Evolutionary conservation across 441 rosid species (phyloP), one percentile per base, ranked within the genome.

Genomic region (Populus hybrid): DNA sequence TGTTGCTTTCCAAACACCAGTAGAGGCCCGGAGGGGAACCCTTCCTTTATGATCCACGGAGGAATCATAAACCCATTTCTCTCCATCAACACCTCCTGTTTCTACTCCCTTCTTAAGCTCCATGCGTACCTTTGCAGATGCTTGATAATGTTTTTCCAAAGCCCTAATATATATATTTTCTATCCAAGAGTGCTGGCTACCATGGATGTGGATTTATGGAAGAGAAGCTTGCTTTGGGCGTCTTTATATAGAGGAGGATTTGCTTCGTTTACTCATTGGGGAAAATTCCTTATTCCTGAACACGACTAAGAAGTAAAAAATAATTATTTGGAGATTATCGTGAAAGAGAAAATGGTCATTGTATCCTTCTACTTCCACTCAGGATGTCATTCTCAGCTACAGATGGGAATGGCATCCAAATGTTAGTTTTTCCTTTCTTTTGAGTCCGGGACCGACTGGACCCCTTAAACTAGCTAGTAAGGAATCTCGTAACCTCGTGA

Each of bases 1-100:
- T 57, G 99, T 86, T 73, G 99, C 97, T 83, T 88, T 92, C 99
- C 98, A 95, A 72, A 78, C 95, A 36, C 98, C 99, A 7, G 97
- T 91, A 24, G 84, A 79, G 80, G 91, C 83, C 46, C 98, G 90
- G 30, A 89, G 88, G 10, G 99, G 97, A 74, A 84, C 68, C 69
- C 87, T 79, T 77, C 95, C 97, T 88, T 79, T 86, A 65, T 88
- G 86, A 87, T 95, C 97, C 38, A 87, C 80, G 42, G 99, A 93
- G 75, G 97, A 89, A 84, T 95, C 99, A 79, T 77, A 78, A 76
- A 95, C 99, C 97, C 92, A 93, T 87, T 87, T 90, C 65, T 90
- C 89, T 40, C 64, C 78, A 70, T 89, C 79, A 75, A 67, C 77
- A 73, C 78, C 81, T 72, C 77, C 74, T 72, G 63, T 46, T 75